Percentiles rank a stretch among this genome's conserved stretches.
Conservation (phyloP, 192 early-diverging fungal species). For the Linnemannia schmuckeri region DNA sequence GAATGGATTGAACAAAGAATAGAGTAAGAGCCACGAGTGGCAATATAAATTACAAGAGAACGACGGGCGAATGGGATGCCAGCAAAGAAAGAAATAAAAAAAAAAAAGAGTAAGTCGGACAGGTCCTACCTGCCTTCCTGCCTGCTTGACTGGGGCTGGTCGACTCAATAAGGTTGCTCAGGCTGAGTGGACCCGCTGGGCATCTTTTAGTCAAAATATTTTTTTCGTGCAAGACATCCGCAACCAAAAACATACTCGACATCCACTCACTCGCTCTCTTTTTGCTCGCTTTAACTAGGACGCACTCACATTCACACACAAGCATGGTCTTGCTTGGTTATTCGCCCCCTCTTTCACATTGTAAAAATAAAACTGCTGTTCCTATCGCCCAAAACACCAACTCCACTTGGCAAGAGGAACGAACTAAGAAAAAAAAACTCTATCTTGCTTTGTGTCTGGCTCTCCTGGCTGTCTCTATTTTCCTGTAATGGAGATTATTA, state of each 20-base stretch:
- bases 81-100: not conserved
- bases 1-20: not conserved
- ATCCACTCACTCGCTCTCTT: not conserved
- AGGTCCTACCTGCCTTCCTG: not conserved
- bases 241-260: not conserved
- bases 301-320: not conserved
- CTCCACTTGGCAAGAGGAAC: not conserved
- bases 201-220: not conserved
- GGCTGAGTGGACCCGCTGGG: not conserved
- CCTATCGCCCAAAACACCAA: not conserved
- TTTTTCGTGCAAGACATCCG: conserved; percentile 1
- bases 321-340: not conserved
- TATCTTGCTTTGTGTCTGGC: not conserved
- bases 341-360: not conserved
- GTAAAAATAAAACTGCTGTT: not conserved
- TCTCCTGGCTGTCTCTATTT: not conserved
- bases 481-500: not conserved
- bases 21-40: not conserved
- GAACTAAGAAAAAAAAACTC: not conserved
- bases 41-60: not conserved
- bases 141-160: not conserved
- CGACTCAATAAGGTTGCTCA: not conserved
- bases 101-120: not conserved
- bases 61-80: not conserved
- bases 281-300: not conserved